Percentiles rank a stretch among this genome's conserved stretches.
phyloP scores from a whole-genome alignment of 2,329 filamentous ascomycete species.

The Myriosclerotinia scirpicola region DNA sequence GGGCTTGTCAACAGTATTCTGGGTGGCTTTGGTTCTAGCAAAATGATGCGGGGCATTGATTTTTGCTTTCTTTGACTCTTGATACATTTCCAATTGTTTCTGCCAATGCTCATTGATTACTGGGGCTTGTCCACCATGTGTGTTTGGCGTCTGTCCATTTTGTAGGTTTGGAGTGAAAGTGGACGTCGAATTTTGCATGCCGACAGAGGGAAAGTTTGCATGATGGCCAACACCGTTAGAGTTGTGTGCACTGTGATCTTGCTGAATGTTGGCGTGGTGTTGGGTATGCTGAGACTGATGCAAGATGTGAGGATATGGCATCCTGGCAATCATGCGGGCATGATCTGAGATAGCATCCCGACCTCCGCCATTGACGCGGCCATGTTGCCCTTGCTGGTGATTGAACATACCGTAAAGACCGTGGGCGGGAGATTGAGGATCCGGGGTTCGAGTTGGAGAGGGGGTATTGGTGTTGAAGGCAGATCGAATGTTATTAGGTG shows the following conservation, averaged over 20 bases:
- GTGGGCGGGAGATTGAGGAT: slow-evolving; percentile 43
- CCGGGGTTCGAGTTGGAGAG: slow-evolving; percentile 58
- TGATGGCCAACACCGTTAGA: slow-evolving; percentile 58
- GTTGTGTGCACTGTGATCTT: slow-evolving; percentile 56
- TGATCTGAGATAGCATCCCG: slow-evolving; percentile 55
- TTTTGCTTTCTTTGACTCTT: slow-evolving; percentile 72
- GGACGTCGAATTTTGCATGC: slow-evolving; percentile 63
- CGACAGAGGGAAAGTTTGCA: slow-evolving; percentile 60
- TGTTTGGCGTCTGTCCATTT: slow-evolving; percentile 54
- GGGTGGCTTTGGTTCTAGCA: slow-evolving; percentile 66
- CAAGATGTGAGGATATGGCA: slow-evolving; percentile 64
- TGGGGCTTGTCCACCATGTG: slow-evolving; percentile 52
- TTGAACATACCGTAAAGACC: slow-evolving; percentile 63
- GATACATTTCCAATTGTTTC: slow-evolving; percentile 78
- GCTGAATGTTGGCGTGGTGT: slow-evolving; percentile 60
- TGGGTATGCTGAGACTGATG: slow-evolving; percentile 59
- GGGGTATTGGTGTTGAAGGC: slow-evolving; percentile 47
- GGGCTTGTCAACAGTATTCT: slow-evolving; percentile 57
- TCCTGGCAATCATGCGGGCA: slow-evolving; percentile 51
- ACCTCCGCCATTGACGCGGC: slow-evolving; percentile 70
- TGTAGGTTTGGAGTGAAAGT: slow-evolving; percentile 55
- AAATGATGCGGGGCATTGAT: slow-evolving; percentile 66
- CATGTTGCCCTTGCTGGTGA: slow-evolving; percentile 69
- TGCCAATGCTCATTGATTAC: slow-evolving; percentile 74
- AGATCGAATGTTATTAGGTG: slow-evolving; percentile 47